Evolutionary conservation across 1,284 basidiomycete species (phyloP), one percentile per base, ranked within the genome.

Genomic region (Ustilago lituana): DNA sequence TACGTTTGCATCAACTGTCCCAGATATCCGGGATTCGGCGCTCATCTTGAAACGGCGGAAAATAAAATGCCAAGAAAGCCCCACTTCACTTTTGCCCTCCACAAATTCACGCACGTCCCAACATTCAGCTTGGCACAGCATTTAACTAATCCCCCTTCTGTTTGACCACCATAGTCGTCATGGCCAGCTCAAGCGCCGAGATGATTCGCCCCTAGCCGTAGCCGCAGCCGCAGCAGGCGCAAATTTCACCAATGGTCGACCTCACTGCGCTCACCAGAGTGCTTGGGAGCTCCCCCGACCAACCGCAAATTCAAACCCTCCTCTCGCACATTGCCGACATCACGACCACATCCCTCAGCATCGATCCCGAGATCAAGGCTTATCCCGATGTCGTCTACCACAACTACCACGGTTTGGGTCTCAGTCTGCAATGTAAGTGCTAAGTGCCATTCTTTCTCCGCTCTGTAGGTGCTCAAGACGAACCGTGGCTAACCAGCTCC

Each of bases 341-440:
- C 24, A 27, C 45, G n/a, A 24, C 33, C 26, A 17, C 44, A 14
- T 2, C 17, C 1, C 27, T 1, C 14, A 29, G 7, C 0, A 12
- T 37, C 2, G 20, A 17, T 3, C 38, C 54, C 19, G 61, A 64
- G 15, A 26, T 53, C 48, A 64, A 64, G 22, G 52, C 53, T 1
- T 70, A 60, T 39, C 44, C 57, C 5, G 66, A 64, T 12, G 45
- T 70, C 8, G 53, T 56, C 26, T 70, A 70, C 29, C 46, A 53
- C 45, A 70, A 60, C 33, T 70, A 60, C 20, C 38, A 26, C 10
- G 11, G 39, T 3, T n/a, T 61, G 1, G 66, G 66, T 3, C 19
- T 70, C 11, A 70, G 66, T 41, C 41, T 70, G 5, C 66, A 70
- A 31, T 70, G 60, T 69, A n/a, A n/a, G n/a, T n/a, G n/a, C n/a